A percentile compares a stretch with the other conserved stretches of the same genome.
These are phyloP conservation scores for Ogataea pignaliae DNA, from an alignment of 805 yeast species.

Conservation along the genomic window DNA sequence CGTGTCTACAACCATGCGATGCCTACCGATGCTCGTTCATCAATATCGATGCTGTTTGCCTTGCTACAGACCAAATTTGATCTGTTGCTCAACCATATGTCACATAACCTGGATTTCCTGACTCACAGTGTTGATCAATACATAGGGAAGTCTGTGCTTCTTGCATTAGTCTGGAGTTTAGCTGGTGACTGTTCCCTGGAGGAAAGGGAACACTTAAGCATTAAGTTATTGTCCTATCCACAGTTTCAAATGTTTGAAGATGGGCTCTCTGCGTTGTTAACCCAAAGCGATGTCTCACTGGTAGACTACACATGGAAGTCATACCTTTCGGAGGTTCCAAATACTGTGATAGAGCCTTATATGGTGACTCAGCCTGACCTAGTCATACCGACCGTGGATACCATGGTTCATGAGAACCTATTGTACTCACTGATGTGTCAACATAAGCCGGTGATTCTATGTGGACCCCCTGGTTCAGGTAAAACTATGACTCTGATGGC, in stretches of 20 bases:
- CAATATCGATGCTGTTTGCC: constrained; percentile 36
- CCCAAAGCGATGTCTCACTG: constrained; percentile 41
- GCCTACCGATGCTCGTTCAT: constrained; percentile 38
- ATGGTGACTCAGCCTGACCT: constrained; percentile 57
- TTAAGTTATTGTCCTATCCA: constrained; percentile 22
- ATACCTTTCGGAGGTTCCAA: constrained; percentile 37
- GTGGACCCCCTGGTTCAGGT: constrained; percentile 98
- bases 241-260: constrained; percentile 8
- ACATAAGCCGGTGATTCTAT: constrained; percentile 60
- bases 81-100: constrained; percentile 17
- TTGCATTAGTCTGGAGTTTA: constrained; percentile 57
- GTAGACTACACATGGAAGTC: constrained; percentile 45
- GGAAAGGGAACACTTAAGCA: constrained; percentile 37
- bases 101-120: constrained; percentile 19
- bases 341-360: constrained; percentile 48
- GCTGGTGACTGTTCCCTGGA: constrained; percentile 48
- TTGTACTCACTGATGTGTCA: constrained; percentile 53
- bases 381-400: constrained; percentile 77
- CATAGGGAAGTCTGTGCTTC: constrained; percentile 30
- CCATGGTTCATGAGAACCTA: constrained; percentile 59
- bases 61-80: constrained; percentile 36
- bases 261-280: constrained; percentile 15
- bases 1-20: constrained; percentile 43
- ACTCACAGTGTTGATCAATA: constrained; percentile 28
- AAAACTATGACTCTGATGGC: constrained; percentile 86